Percentiles rank a stretch among this genome's conserved stretches.
Evolutionary conservation across 2,329 filamentous ascomycete genomes (phyloP).

Genomic region (Aspergillus chevalieri): DNA sequence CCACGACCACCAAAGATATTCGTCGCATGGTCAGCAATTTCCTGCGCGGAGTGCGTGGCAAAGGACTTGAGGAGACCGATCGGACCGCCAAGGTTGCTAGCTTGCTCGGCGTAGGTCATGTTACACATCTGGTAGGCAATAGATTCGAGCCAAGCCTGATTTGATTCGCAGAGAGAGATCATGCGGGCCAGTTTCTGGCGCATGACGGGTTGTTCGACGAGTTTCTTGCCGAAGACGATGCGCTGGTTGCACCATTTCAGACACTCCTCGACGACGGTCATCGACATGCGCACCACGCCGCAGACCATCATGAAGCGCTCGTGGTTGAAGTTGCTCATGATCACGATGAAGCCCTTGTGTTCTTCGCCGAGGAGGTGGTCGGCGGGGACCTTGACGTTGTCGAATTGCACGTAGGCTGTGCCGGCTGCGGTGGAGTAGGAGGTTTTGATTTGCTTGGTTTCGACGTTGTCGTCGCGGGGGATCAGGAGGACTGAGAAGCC

Average conservation of each 20-base stretch:
- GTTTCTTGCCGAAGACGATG: constrained; percentile 72
- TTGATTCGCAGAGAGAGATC: constrained; percentile 75
- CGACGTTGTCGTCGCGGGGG: constrained; percentile 62
- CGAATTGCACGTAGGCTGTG: constrained; percentile 74
- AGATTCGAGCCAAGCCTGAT: constrained; percentile 77
- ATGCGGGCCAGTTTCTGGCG: constrained; percentile 78
- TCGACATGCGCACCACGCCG: constrained; percentile 58
- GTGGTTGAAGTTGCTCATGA: constrained; percentile 85
- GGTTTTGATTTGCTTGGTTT: constrained; percentile 58
- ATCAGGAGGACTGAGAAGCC: constrained; percentile 73
- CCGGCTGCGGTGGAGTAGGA: constrained; percentile 71
- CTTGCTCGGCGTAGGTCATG: constrained; percentile 73
- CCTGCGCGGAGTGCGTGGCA: constrained; percentile 68
- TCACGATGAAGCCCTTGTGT: constrained; percentile 78
- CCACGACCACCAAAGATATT: constrained; percentile 83
- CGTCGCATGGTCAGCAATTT: constrained; percentile 75
- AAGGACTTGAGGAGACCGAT: constrained; percentile 79
- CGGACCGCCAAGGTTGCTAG: constrained; percentile 68
- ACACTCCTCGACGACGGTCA: constrained; percentile 72
- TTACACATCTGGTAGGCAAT: constrained; percentile 85
- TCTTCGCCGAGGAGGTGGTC: constrained; percentile 73
- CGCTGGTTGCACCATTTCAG: constrained; percentile 86
- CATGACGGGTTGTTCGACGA: constrained; percentile 78
- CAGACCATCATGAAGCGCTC: constrained; percentile 72
- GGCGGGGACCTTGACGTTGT: constrained; percentile 79